Percentiles rank a stretch among this genome's conserved stretches.
Conservation (phyloP, 176 grass and related monocot genomes). For the Raddia guianensis region DNA sequence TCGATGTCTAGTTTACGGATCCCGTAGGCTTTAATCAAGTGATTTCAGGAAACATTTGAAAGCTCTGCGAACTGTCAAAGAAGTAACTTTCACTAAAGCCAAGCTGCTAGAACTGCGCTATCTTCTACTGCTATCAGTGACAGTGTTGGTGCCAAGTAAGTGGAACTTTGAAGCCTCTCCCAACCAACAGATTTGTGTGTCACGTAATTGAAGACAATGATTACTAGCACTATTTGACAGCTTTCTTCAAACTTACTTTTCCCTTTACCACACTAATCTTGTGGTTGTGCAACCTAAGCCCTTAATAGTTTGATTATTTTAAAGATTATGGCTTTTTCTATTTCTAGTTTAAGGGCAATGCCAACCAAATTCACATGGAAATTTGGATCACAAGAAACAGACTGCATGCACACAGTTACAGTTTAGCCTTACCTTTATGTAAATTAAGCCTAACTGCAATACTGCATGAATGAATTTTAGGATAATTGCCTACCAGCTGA, state of each 20-base stretch:
- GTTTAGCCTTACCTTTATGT: neutral
- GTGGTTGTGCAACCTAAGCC: constrained; percentile 5
- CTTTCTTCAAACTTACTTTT: constrained; percentile 41
- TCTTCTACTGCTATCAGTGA: constrained; percentile 3
- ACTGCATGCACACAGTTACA: constrained; percentile 16
- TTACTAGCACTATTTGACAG: constrained; percentile 29
- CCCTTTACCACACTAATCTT: constrained; percentile 18
- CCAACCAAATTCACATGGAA: neutral
- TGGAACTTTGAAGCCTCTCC: constrained; percentile 20
- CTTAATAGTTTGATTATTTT: constrained; percentile 21
- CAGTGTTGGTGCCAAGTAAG: neutral
- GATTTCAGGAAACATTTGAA: constrained; percentile 7
- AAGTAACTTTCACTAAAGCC: constrained; percentile 22
- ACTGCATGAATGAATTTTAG: neutral
- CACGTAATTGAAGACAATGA: constrained; percentile 43
- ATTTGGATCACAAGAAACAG: neutral
- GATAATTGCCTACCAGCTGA: neutral
- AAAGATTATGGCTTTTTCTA: neutral
- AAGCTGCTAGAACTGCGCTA: constrained; percentile 26
- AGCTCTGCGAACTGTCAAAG: constrained; percentile 1
- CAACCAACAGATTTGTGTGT: constrained; percentile 17
- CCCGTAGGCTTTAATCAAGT: constrained; percentile 9
- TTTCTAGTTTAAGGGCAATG: constrained; percentile 13
- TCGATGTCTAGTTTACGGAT: neutral
- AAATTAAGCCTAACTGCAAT: constrained; percentile 17